These are phyloP conservation scores for Pyronema omphalodes DNA, from an alignment of 495 filamentous ascomycete genomes.

Conservation along the genomic window DNA sequence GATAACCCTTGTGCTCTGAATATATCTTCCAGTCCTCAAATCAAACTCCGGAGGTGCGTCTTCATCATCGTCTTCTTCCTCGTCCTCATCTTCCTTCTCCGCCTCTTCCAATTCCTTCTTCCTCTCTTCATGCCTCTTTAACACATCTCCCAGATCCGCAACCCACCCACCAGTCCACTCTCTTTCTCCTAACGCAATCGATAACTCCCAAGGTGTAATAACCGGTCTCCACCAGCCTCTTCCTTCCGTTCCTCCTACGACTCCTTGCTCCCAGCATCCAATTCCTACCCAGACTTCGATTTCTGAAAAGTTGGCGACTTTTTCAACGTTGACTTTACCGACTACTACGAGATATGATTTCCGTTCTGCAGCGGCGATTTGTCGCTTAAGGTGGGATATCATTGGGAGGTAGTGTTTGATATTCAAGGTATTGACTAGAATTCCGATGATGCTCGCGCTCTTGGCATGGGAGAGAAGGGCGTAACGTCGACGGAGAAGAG, in stretches of 20 bases:
- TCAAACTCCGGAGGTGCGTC: conserved; percentile 77
- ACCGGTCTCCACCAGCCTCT: conserved; percentile 55
- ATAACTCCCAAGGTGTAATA: conserved; percentile 82
- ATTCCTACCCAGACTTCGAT: conserved; percentile 93
- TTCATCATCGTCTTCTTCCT: conserved; percentile 25
- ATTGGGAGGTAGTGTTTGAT: conserved; percentile 78
- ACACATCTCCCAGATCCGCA: conserved; percentile 28
- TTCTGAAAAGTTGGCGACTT: conserved; percentile 90
- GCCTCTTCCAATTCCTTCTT: conserved; percentile 8
- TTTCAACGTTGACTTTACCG: conserved; percentile 86
- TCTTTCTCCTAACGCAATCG: conserved; percentile 39
- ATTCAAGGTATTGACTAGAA: conserved; percentile 84
- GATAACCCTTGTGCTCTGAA: conserved; percentile 27
- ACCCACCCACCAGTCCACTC: conserved; percentile 27
- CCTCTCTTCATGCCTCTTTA: conserved; percentile 17
- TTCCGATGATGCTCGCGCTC: conserved; percentile 71
- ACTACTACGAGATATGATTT: conserved; percentile 94
- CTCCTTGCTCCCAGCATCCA: conserved; percentile 90
- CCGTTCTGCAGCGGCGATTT: conserved; percentile 61
- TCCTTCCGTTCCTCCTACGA: conserved; percentile 33
- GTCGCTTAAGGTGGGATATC: conserved; percentile 46
- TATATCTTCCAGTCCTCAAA: conserved; percentile 67
- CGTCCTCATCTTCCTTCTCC: conserved; percentile 14
- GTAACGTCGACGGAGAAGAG: conserved; percentile 65
- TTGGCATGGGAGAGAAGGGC: conserved; percentile 63